A percentile compares a stretch with the other conserved stretches of the same genome.
Conservation (phyloP, 169 alveolate species). For the Eimeria sp. region DNA sequence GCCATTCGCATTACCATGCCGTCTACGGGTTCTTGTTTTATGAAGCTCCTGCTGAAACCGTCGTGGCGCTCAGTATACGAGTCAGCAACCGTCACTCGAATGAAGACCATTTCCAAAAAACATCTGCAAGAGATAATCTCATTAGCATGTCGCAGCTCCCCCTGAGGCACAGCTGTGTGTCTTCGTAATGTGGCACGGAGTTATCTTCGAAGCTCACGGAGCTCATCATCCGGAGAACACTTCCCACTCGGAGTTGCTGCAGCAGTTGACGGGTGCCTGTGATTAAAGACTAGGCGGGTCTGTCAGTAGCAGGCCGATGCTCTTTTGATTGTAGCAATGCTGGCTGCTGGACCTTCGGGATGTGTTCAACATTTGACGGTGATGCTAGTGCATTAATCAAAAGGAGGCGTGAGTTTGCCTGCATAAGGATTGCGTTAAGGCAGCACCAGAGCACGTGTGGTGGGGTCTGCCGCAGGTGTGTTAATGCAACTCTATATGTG, state of each 20-base stretch:
- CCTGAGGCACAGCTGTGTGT: conserved; percentile 11
- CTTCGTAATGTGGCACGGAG: neutral
- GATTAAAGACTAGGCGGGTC: neutral
- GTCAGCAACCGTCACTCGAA: neutral
- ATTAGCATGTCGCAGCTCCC: neutral
- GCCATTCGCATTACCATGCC: neutral
- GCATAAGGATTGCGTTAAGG: too few species aligned
- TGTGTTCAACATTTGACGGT: neutral
- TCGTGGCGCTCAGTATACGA: neutral
- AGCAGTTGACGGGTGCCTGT: conserved; percentile 10
- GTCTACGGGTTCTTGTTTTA: conserved; percentile 3
- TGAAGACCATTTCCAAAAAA: neutral
- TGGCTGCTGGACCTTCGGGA: neutral
- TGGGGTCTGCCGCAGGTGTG: neutral
- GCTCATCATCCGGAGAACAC: neutral
- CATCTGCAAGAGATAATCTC: neutral
- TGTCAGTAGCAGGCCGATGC: neutral
- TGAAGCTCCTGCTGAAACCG: neutral
- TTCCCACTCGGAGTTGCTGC: neutral
- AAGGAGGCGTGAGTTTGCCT: neutral
- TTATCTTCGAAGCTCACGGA: neutral
- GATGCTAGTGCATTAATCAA: neutral
- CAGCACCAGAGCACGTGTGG: neutral
- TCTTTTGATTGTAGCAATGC: neutral
- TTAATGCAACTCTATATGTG: neutral